Percentiles rank a stretch among this genome's conserved stretches.
Evolutionary conservation across 805 yeast genomes (phyloP).

Genomic region (Pichia sporocuriosa): DNA sequence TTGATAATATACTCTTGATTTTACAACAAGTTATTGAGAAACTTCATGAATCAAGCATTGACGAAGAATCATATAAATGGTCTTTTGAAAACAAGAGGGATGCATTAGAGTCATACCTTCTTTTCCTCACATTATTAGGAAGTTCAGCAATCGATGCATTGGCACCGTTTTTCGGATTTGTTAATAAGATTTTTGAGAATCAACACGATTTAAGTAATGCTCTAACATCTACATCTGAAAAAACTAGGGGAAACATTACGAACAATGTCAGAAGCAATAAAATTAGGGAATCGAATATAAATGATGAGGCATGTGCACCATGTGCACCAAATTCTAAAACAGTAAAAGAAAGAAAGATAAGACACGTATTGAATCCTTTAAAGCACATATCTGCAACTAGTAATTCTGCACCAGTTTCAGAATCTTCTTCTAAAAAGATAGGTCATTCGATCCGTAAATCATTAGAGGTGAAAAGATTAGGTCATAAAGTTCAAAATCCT

Average conservation of each 20-base stretch:
- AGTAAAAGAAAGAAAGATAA: neutral
- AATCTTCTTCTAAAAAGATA: neutral
- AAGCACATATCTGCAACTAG: neutral
- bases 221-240: neutral
- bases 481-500: neutral
- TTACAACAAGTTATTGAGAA: conserved; percentile 52
- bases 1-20: conserved; percentile 29
- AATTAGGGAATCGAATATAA: neutral
- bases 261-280: conserved; percentile 1
- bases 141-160: conserved; percentile 37
- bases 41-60: conserved; percentile 30
- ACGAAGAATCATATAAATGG: conserved; percentile 18
- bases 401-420: neutral
- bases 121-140: conserved; percentile 67
- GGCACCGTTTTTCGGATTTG: conserved; percentile 59
- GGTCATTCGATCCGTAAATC: conserved; percentile 6
- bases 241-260: neutral
- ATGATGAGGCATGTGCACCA: conserved; percentile 10
- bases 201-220: neutral
- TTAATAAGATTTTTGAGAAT: conserved; percentile 31
- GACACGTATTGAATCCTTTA: neutral
- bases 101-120: conserved; percentile 62
- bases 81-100: conserved; percentile 35
- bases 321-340: conserved; percentile 6
- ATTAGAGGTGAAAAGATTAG: conserved; percentile 4